phyloP scores from a whole-genome alignment of 1,284 basidiomycete species.

The Marasmius tenuissimus region DNA sequence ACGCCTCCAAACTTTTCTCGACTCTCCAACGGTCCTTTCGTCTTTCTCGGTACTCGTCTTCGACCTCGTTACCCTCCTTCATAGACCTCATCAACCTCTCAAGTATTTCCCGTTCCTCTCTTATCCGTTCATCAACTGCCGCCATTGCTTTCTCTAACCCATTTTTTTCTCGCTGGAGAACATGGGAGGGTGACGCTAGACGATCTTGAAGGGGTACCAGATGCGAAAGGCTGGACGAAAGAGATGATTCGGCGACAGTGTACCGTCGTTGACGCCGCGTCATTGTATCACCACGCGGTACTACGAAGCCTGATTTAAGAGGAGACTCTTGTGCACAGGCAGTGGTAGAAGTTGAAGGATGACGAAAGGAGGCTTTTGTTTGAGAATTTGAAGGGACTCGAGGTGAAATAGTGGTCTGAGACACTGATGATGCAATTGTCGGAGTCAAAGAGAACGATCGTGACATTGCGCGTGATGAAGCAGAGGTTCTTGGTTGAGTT shows the following conservation, averaged over 20 bases:
- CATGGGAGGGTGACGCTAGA: background rate
- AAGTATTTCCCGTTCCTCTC: background rate
- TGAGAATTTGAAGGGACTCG: background rate
- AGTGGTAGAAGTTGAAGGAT: background rate
- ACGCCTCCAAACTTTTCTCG: background rate
- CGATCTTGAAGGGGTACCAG: background rate
- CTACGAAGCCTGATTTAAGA: too few relatives aligned
- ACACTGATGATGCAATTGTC: background rate
- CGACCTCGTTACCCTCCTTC: background rate
- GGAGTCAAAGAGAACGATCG: background rate
- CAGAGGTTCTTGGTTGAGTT: background rate
- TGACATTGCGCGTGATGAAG: background rate
- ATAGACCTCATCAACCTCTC: background rate
- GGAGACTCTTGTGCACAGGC: background rate
- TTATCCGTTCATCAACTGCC: background rate
- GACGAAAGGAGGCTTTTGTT: background rate
- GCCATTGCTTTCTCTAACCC: background rate
- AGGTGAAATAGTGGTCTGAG: background rate
- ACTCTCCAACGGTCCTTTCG: background rate
- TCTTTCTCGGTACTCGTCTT: background rate
- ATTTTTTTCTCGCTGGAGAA: background rate
- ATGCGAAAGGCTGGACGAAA: background rate
- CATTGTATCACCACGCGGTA: background rate
- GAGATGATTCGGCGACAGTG: background rate
- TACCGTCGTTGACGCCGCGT: background rate